These are phyloP conservation scores for Fusarium nurragi DNA, from an alignment of 2,329 filamentous ascomycete species.

Conservation along the genomic window DNA sequence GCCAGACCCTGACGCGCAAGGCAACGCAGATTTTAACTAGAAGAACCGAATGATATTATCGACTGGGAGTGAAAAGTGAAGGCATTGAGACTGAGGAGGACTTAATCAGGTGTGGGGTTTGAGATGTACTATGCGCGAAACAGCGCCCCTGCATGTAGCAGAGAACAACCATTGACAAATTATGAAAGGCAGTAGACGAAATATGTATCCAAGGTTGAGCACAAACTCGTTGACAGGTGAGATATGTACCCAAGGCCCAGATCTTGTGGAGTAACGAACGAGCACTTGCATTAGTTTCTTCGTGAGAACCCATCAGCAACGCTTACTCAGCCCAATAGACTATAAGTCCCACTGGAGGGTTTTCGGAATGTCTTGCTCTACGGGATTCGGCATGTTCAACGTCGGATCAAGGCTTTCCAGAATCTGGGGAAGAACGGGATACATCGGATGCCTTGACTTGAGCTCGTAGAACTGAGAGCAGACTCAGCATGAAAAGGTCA, in stretches of 20 bases:
- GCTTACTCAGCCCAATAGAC: not conserved
- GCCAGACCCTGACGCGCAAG: slow-evolving; percentile 57
- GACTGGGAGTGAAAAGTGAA: not conserved
- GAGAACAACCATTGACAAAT: not conserved
- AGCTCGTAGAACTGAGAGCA: not conserved
- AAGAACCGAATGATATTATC: not conserved
- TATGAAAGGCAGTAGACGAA: slow-evolving; percentile 15
- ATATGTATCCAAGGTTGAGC: slow-evolving; percentile 7
- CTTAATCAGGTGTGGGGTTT: slow-evolving; percentile 22
- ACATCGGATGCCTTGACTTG: not conserved
- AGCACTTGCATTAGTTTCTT: slow-evolving; percentile 14
- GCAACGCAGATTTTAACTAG: slow-evolving; percentile 62
- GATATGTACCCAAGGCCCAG: not conserved
- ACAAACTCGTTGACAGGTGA: not conserved
- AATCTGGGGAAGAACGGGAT: not conserved
- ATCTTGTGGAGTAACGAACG: not conserved
- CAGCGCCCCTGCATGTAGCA: slow-evolving; percentile 18
- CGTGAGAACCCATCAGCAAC: slow-evolving; percentile 1
- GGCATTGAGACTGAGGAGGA: slow-evolving; percentile 16
- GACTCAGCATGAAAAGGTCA: not conserved
- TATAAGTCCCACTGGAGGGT: slow-evolving; percentile 5
- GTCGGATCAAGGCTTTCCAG: not conserved
- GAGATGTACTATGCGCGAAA: slow-evolving; percentile 32
- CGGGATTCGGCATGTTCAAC: slow-evolving; percentile 23
- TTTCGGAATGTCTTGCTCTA: slow-evolving; percentile 7